Base-by-base conservation (phyloP, 441 rosid species). In the Dalechampia spathulata region DNA sequence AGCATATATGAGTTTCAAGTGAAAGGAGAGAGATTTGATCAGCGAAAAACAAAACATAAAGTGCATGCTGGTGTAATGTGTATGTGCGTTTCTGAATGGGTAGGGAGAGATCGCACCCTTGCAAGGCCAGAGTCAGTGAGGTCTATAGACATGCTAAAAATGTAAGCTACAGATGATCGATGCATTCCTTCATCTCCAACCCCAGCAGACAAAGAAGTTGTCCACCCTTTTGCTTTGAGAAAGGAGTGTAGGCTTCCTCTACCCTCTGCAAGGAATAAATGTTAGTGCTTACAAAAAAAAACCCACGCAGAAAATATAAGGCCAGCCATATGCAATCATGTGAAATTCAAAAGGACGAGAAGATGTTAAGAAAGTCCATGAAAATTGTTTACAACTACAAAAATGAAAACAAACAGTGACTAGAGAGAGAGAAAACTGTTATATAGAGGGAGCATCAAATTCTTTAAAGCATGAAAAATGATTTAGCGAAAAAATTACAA, bases 71-170 rank as follows among this genome's bases (percentile, higher is more conserved):
- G 8, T 20, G 13, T 12, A 5, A 9, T 17, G 22, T 42, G 4
- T 28, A 6, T 34, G 6, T 20, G 27, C 4, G 14, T 39, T 39
- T 15, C n/a, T 38, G 21, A 16, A 20, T 52, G 56, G 19, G 19
- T 5, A 26, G 38, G 34, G 27, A 54, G 14, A 21, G 38, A 20
- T 5, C 36, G 12, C 71, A 93, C 99, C 92, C 83, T 83, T 62
- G 77, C 97, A 74, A 93, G 75, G 63, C 99, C 99, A 60, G 75
- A 87, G 77, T 93, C 89, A 58, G 97, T 90, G 58, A 93, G 87
- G 73, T 77, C 76, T 58, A 93, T 82, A 56, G 97, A 83, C 90
- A 90, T 78, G 78, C 77, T 70, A 79, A 93, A 93, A 37, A 87
- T 77, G 69, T 90, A 93, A 53, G 87, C 93, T 55, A 90, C 48